Evolutionary conservation across 257 asterid species (phyloP), one percentile per base, ranked within the genome.

Genomic region (Schizonepeta tenuifolia): DNA sequence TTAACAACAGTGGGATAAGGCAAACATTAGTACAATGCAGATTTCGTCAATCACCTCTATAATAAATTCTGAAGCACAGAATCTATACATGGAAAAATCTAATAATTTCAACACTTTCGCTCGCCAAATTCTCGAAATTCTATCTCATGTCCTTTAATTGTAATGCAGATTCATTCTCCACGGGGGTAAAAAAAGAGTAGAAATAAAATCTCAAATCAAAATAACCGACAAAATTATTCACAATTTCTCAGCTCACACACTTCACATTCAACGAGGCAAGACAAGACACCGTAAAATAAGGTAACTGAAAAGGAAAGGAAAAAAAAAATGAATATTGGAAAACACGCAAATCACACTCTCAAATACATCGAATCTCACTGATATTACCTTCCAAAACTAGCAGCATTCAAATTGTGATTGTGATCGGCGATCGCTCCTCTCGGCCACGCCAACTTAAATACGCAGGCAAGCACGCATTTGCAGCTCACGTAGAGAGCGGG

Each of bases 361-460:
- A 14, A 20, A 21, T 41, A 64, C 69, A 36, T 35, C 36, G 67
- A 40, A 69, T 38, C 41, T 17, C 35, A 59, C 10, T 20, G 66
- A 33, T 12, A 53, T 57, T 55, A 76, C 82, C 84, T 63, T 75
- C 70, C 78, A 66, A 18, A 61, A 49, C 12, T 15, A 75, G 50
- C 79, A 64, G 65, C 86, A 78, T 75, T 44, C 86, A 6, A 51
- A 73, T 47, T 47, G 75, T 44, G 70, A 44, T 58, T 50, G 50
- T 33, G 86, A 78, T 81, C 84, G 55, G 63, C 58, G 65, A 78
- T 71, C 78, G 67, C 55, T 67, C 53, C 57, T 65, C 70, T 28
- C 71, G 26, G 62, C 44, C 70, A 59, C 53, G 12, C 66, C 62
- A 51, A 31, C 59, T 63, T 63, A 40, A 63, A 40, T 40, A 61